Evolutionary conservation across 345 rosid genomes (phyloP).

Genomic region (Rhodomyrtus tomentosa): DNA sequence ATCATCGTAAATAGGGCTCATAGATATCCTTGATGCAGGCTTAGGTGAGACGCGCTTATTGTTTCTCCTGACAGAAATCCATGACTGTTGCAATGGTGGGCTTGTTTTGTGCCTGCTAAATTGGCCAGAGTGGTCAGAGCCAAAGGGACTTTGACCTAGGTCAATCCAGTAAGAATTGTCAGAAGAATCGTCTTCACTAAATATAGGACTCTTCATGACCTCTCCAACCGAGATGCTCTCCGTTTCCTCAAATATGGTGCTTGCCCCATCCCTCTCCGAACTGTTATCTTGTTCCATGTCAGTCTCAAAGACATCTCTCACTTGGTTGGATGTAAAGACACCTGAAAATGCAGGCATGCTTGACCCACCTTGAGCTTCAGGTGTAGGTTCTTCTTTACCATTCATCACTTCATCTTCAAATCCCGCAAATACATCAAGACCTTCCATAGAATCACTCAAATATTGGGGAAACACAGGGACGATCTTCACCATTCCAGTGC

Average conservation of each 20-base stretch:
- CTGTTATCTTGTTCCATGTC: conserved; percentile 60
- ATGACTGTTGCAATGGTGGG: conserved; percentile 27
- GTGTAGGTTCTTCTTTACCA: conserved; percentile 24
- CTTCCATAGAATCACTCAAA: conserved; percentile 69
- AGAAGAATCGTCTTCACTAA: conserved; percentile 60
- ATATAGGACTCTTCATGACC: conserved; percentile 63
- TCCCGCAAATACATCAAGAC: conserved; percentile 41
- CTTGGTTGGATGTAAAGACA: conserved; percentile 59
- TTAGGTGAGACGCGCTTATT: conserved; percentile 27
- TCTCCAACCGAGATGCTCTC: conserved; percentile 76
- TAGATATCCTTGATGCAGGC: conserved; percentile 14
- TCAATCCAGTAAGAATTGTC: conserved; percentile 64
- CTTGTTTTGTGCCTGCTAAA: conserved; percentile 23
- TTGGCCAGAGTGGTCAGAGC: conserved; percentile 31
- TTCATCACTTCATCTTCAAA: conserved; percentile 24
- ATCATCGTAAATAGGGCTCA: conserved; percentile 26
- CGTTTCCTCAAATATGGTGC: conserved; percentile 69
- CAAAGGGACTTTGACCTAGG: conserved; percentile 64
- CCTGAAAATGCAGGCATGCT: conserved; percentile 79
- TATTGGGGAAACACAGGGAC: conserved; percentile 57
- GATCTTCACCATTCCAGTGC: conserved; percentile 72
- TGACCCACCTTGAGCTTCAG: conserved; percentile 24
- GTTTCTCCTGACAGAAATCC: conserved; percentile 37
- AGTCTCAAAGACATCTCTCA: conserved; percentile 68
- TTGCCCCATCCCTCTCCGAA: conserved; percentile 71